Conservation (phyloP, 2,329 filamentous ascomycete species). For the Westerdykella aurantiaca region DNA sequence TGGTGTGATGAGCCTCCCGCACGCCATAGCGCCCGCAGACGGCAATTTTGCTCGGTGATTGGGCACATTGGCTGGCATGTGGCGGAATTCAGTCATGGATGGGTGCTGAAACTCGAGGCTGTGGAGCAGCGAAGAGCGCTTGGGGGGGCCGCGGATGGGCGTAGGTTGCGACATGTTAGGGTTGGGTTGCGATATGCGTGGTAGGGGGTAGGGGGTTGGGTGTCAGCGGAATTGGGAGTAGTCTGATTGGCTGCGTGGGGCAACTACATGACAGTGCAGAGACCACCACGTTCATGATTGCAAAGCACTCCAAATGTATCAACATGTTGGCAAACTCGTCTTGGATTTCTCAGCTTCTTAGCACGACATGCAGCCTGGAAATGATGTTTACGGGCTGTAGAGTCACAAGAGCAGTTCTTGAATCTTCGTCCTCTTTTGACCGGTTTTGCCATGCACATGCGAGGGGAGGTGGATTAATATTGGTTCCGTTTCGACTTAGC, state of each 20-base stretch:
- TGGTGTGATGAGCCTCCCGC: slow-evolving; percentile 8
- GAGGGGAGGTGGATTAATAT: too few species aligned
- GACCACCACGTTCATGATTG: too few species aligned
- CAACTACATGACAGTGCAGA: too few species aligned
- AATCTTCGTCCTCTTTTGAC: too few species aligned
- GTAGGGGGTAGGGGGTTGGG: background rate
- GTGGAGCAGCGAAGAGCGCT: background rate
- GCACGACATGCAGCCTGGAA: too few species aligned
- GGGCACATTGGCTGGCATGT: too few species aligned
- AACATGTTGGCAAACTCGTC: too few species aligned
- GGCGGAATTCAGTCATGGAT: background rate
- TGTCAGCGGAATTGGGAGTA: slow-evolving; percentile 9
- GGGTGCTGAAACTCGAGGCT: background rate
- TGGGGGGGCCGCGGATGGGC: too few species aligned
- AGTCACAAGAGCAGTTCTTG: background rate
- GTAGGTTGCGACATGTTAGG: background rate
- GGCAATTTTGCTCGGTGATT: slow-evolving; percentile 3
- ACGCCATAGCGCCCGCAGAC: background rate
- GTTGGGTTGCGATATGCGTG: background rate
- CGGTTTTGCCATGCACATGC: too few species aligned
- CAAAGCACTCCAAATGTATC: too few species aligned
- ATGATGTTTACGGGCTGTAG: background rate
- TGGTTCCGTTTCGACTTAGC: too few species aligned
- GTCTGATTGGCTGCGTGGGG: slow-evolving; percentile 7
- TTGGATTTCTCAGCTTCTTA: too few species aligned